These are phyloP conservation scores for Ascocoryne sarcoides DNA, from an alignment of 2,329 filamentous ascomycete genomes.

Conservation along the genomic window DNA sequence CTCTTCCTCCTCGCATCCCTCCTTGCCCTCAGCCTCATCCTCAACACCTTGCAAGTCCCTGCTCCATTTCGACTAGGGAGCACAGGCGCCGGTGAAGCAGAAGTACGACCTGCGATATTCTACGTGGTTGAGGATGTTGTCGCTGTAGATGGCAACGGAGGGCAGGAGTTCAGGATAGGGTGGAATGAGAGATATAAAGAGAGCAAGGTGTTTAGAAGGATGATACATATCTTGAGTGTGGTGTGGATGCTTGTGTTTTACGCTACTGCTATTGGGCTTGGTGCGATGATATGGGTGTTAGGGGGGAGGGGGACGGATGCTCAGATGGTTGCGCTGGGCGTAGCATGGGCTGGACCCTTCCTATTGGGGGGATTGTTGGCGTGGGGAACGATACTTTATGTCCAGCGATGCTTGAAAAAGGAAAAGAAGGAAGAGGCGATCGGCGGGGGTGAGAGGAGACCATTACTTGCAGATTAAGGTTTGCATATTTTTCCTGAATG, in stretches of 20 bases:
- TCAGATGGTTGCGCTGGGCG: slow-evolving; percentile 18
- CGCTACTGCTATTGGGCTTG: slow-evolving; percentile 12
- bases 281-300: too few species aligned
- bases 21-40: slow-evolving; percentile 12
- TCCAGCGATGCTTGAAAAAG: slow-evolving; percentile 9
- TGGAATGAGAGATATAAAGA: slow-evolving; percentile 33
- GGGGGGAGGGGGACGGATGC: slow-evolving; percentile 10
- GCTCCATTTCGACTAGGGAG: slow-evolving; percentile 19
- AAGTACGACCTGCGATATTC: slow-evolving; percentile 45
- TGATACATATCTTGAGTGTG: slow-evolving; percentile 27
- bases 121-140: slow-evolving; percentile 63
- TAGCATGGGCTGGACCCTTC: slow-evolving; percentile 19
- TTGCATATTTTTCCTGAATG: too few species aligned
- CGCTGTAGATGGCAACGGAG: slow-evolving; percentile 56
- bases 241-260: slow-evolving; percentile 19
- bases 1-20: slow-evolving; percentile 18
- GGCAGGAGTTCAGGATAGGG: slow-evolving; percentile 37
- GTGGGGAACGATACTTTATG: slow-evolving; percentile 17
- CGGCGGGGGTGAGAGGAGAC: too few species aligned
- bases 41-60: slow-evolving; percentile 9
- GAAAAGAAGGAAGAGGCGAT: slow-evolving; percentile 9
- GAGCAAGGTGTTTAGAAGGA: slow-evolving; percentile 33
- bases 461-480: too few species aligned
- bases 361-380: slow-evolving; percentile 14
- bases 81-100: slow-evolving; percentile 8